Evolutionary conservation across 345 rosid genomes (phyloP), one percentile per base, ranked within the genome.

Genomic region (Eucalyptus tenuipes): DNA sequence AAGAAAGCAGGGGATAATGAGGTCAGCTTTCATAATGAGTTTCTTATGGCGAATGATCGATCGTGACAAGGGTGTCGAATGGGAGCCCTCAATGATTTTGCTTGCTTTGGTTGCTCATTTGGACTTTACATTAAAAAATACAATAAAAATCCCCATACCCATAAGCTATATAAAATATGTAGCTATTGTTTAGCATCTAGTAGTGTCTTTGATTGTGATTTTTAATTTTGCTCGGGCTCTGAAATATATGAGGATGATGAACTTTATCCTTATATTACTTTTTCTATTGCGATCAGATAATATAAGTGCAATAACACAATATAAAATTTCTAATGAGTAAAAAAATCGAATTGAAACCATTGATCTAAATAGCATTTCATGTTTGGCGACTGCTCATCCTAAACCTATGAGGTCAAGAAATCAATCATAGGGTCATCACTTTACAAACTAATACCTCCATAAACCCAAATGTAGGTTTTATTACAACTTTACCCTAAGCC

Each of bases 281-380:
- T 15, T 14, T 15, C 4, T 0, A 31, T 7, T 8, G 15, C 0
- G 6, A 7, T 3, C 2, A 0, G 22, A 17, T 66, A 8, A 16
- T 66, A 8, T 31, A 31, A n/a, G 5, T 13, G 8, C 71, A 31
- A 66, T 31, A 31, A n/a, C 37, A 1, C 0, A 3, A 31, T 0
- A n/a, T n/a, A 31, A n/a, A 1, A 64, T n/a, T 31, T 0, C 0
- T 59, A 5, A 12, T 10, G 25, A 59, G 0, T 12, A 0, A 59
- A 59, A 57, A 25, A 10, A 11, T 57, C 0, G 1, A 12, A 25
- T 59, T 13, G 13, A 25, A 61, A 61, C 0, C 68, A 29, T 61
- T 3, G 0, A 29, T 61, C 17, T 10, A 1, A 12, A 61, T 29
- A 61, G 7, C 31, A 59, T 59, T 27, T 13, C 14, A 12, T 13